Evolutionary conservation across 1,284 basidiomycete species (phyloP).

Genomic region (Phylloboletellus chloephorus): DNA sequence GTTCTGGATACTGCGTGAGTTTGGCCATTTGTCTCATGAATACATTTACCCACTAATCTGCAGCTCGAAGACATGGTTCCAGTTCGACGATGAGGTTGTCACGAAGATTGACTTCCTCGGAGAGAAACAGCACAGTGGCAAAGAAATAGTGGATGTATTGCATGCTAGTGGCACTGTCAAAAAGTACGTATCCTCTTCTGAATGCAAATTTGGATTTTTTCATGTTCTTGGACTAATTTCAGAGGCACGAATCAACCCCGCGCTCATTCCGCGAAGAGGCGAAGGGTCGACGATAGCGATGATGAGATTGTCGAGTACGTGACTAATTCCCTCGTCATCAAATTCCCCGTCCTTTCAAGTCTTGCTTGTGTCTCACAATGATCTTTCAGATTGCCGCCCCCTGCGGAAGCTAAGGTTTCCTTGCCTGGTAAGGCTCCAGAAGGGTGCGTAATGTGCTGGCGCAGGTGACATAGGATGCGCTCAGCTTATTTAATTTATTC

Average conservation of each 20-base stretch:
- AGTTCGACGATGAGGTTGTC: slow-evolving; percentile 82
- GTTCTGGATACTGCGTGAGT: slow-evolving; percentile 73
- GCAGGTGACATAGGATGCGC: slow-evolving; percentile 7
- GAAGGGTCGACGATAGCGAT: slow-evolving; percentile 57
- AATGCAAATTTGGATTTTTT: slow-evolving; percentile 1
- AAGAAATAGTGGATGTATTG: slow-evolving; percentile 28
- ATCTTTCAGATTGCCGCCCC: slow-evolving; percentile 21
- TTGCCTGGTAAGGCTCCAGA: slow-evolving; percentile 26
- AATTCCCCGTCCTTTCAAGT: slow-evolving; percentile 18
- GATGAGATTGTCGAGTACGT: slow-evolving; percentile 47
- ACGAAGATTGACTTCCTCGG: slow-evolving; percentile 55
- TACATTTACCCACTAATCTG: slow-evolving; percentile 11
- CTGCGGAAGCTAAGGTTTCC: slow-evolving; percentile 22
- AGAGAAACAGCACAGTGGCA: slow-evolving; percentile 34
- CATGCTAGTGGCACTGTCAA: slow-evolving; percentile 20
- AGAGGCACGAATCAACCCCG: slow-evolving; percentile 27
- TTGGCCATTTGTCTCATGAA: slow-evolving; percentile 2
- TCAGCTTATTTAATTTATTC: slow-evolving; percentile 25
- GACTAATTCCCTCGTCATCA: slow-evolving; percentile 18
- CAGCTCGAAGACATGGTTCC: slow-evolving; percentile 77
- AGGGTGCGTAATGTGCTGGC: slow-evolving; percentile 18
- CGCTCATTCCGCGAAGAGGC: slow-evolving; percentile 29
- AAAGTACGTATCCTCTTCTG: slow-evolving; percentile 21
- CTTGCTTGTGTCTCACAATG: slow-evolving; percentile 9
- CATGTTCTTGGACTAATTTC: slow-evolving; percentile 3